phyloP scores from a whole-genome alignment of 1,139 yeast species.

The Protomyces pachydermus region DNA sequence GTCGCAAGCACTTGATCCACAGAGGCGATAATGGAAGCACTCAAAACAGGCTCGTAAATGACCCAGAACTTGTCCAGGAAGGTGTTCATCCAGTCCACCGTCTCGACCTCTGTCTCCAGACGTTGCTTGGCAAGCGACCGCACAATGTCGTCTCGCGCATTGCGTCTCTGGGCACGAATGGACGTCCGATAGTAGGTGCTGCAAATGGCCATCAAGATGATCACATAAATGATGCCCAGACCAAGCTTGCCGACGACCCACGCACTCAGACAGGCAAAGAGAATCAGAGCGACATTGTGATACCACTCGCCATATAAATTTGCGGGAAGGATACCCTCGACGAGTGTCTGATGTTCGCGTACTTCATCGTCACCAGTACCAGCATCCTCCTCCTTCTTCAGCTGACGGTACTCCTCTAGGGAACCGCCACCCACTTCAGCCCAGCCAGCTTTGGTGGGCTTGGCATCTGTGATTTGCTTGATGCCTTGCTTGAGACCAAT shows the following conservation, averaged over 20 bases:
- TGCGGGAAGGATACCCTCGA: conserved; percentile 12
- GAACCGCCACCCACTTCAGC: conserved; percentile 4
- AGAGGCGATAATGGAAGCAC: conserved; percentile 78
- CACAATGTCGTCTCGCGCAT: conserved; percentile 71
- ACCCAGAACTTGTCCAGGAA: conserved; percentile 88
- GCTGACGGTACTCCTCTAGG: background rate
- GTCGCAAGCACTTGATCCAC: conserved; percentile 75
- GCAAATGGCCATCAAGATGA: conserved; percentile 57
- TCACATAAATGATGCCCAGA: conserved; percentile 74
- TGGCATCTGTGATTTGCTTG: background rate
- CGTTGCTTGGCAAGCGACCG: conserved; percentile 75
- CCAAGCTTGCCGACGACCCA: conserved; percentile 75
- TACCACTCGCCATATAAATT: conserved; percentile 83
- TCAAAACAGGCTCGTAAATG: conserved; percentile 80
- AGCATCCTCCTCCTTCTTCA: background rate
- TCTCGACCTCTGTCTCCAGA: conserved; percentile 82
- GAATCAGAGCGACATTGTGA: conserved; percentile 69
- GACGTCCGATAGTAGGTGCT: conserved; percentile 76
- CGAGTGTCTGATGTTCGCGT: conserved; percentile 2
- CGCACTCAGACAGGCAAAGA: conserved; percentile 62
- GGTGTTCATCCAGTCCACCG: conserved; percentile 90
- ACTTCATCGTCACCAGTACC: background rate
- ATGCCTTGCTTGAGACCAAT: background rate
- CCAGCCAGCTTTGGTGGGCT: background rate
- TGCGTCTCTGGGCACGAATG: conserved; percentile 68